These are phyloP conservation scores for Phytophthora pisi DNA, from an alignment of 352 stramenopile genomes.

Conservation along the genomic window DNA sequence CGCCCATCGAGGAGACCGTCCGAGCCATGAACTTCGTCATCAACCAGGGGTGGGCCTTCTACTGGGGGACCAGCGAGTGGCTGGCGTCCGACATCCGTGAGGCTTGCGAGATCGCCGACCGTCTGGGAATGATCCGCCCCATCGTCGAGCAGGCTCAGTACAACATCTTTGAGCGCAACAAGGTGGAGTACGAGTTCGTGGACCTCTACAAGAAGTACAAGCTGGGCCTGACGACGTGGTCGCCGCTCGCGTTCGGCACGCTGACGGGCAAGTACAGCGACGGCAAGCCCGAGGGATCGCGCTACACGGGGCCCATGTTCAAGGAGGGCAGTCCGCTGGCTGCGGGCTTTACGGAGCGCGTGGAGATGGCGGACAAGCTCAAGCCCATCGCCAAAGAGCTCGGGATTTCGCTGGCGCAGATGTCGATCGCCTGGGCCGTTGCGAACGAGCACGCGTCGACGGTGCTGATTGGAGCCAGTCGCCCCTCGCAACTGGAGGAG, in stretches of 20 bases:
- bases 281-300: conserved; percentile 8
- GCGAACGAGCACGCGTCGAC: conserved; percentile 10
- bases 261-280: conserved; percentile 22
- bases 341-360: background rate
- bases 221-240: conserved; percentile 16
- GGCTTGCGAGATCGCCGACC: conserved; percentile 49
- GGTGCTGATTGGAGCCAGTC: background rate
- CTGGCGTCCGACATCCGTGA: conserved; percentile 56
- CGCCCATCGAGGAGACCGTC: conserved; percentile 62
- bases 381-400: conserved; percentile 15
- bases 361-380: conserved; percentile 14
- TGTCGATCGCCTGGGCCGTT: conserved; percentile 8
- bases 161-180: conserved; percentile 53
- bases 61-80: conserved; percentile 71
- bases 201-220: conserved; percentile 31
- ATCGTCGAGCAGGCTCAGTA: conserved; percentile 53
- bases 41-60: conserved; percentile 50
- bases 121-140: conserved; percentile 37
- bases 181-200: conserved; percentile 35
- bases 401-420: conserved; percentile 10
- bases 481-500: background rate
- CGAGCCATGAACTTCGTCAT: conserved; percentile 64
- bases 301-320: conserved; percentile 37
- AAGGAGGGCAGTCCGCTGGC: background rate
- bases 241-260: background rate